Evolutionary conservation across 768 basidiomycete species (phyloP).

Genomic region (Candolleomyces aberdarensis): DNA sequence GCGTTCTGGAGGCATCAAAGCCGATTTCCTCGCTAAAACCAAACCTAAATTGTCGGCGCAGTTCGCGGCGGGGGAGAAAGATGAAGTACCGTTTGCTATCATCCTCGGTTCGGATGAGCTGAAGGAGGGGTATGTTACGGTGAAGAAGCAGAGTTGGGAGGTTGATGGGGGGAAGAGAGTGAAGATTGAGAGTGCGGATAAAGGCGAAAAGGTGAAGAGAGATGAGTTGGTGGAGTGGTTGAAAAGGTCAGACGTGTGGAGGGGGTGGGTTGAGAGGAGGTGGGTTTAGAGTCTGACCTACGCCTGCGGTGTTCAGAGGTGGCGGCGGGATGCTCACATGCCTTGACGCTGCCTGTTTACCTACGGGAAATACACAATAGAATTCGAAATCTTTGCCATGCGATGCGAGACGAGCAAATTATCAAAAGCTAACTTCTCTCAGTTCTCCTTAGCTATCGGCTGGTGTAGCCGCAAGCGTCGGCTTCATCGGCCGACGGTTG

Average conservation of each 20-base stretch:
- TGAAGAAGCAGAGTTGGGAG: slow-evolving; percentile 91
- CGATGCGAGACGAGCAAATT: too few species aligned
- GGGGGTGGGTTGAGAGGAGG: slow-evolving; percentile 38
- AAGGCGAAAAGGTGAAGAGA: slow-evolving; percentile 64
- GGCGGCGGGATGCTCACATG: too few species aligned
- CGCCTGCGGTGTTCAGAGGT: too few species aligned
- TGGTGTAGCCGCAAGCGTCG: too few species aligned
- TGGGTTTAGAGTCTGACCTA: slow-evolving; percentile 7
- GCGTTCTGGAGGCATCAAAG: slow-evolving; percentile 84
- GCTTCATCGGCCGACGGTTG: too few species aligned
- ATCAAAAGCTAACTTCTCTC: too few species aligned
- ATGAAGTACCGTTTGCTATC: slow-evolving; percentile 90
- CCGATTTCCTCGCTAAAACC: slow-evolving; percentile 89
- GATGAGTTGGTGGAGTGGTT: slow-evolving; percentile 63
- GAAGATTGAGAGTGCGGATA: slow-evolving; percentile 59
- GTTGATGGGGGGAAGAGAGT: slow-evolving; percentile 67
- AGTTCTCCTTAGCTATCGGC: too few species aligned
- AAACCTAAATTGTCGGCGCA: slow-evolving; percentile 89
- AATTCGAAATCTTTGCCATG: too few species aligned
- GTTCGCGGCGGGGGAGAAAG: slow-evolving; percentile 87
- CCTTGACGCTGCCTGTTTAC: too few species aligned
- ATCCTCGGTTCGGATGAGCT: slow-evolving; percentile 89
- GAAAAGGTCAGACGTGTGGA: slow-evolving; percentile 44
- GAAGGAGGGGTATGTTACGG: slow-evolving; percentile 76
- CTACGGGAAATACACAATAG: too few species aligned